Evolutionary conservation across 192 early-diverging fungal species (phyloP), one percentile per base, ranked within the genome.

Genomic region (Phlyctochytrium arcticum): DNA sequence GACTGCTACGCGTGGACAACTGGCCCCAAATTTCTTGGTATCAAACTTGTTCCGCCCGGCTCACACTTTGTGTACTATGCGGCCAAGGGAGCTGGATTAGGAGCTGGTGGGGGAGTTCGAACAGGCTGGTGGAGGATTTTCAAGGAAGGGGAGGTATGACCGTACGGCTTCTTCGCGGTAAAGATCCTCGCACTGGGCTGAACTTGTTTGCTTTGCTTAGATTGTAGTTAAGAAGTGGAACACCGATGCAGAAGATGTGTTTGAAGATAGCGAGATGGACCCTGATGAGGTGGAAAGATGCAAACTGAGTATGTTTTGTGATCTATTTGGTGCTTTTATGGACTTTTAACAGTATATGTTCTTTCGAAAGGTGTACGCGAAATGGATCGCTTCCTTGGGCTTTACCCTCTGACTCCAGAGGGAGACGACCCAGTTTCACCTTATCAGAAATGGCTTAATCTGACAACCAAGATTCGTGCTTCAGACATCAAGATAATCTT

Each of bases 21-120:
- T 19, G 96, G 96, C 1, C 92, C 92, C 10, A 73, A 81, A 34
- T 98, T 98, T 72, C 90, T 83, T 60, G 96, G 96, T 37, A 69
- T 97, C 26, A 95, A 95, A 75, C 76, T 95, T 47, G 91, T 98
- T 54, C 94, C 96, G 19, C 90, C 93, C 0, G 96, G 96, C 0
- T 79, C 92, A 46, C 96, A 98, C 75, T 96, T 94, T 74, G 76
- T 96, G 15, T 90, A 91, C 68, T 96, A 94, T 74, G 87, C 88
- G 1, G n/a, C n/a, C n/a, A n/a, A 44, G 39, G 12, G 39, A 12
- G 50, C 50, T 53, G 15, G 17, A 27, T 29, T 15, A 12, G 21
- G 30, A 53, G 15, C 17, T 8, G 50, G 50, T 15, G 50, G 29
- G 30, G 50, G 50, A 29, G 50, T 53, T 5, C 19, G 50, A 27